phyloP scores from a whole-genome alignment of 2,329 filamentous ascomycete genomes.

The Curvularia sp. region DNA sequence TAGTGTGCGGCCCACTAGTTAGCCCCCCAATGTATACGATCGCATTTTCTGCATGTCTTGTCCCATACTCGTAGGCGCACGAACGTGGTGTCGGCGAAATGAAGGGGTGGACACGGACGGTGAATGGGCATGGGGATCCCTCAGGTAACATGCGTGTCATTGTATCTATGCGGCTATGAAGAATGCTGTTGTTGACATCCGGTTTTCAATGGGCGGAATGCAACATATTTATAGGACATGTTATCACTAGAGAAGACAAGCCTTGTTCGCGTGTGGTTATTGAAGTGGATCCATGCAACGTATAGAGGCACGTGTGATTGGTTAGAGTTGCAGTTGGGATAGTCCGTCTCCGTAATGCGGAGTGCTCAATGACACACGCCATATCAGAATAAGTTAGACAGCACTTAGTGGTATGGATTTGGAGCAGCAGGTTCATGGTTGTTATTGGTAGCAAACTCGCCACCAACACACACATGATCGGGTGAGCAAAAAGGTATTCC shows the following conservation, averaged over 20 bases:
- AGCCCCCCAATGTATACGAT: constrained; percentile 29
- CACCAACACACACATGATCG: no score
- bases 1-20: constrained; percentile 26
- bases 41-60: constrained; percentile 15
- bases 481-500: no score
- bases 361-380: background rate
- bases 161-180: background rate
- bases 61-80: constrained; percentile 28
- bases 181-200: background rate
- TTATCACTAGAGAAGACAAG: background rate
- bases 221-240: background rate
- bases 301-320: constrained; percentile 3
- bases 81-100: constrained; percentile 10
- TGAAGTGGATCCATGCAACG: background rate
- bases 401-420: background rate
- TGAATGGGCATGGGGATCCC: background rate
- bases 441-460: no score
- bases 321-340: background rate
- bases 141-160: background rate
- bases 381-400: background rate
- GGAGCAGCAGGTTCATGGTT: background rate
- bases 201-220: background rate
- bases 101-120: constrained; percentile 24
- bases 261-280: background rate
- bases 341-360: background rate